Percentiles rank a stretch among this genome's conserved stretches.
These are phyloP conservation scores for Tuber indicum DNA, from an alignment of 495 filamentous ascomycete species.

Conservation along the genomic window DNA sequence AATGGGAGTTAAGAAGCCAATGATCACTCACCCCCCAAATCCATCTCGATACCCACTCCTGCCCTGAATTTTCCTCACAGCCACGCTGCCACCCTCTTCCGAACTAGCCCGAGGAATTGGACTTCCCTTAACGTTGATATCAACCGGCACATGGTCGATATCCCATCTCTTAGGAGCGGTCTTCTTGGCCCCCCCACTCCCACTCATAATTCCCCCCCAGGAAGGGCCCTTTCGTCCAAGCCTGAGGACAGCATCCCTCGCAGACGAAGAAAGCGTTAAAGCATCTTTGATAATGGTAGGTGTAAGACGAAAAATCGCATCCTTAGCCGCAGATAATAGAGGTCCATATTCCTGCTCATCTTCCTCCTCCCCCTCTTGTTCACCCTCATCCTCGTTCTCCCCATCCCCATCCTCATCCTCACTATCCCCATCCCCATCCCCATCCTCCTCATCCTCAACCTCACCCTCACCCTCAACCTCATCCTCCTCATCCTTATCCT, in stretches of 20 bases:
- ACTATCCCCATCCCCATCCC: background rate
- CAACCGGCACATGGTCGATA: background rate
- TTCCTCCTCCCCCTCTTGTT: conserved; percentile 5
- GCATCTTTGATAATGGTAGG: background rate
- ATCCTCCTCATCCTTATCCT: conserved; percentile 6
- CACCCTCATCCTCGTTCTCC: conserved; percentile 7
- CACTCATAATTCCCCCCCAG: background rate
- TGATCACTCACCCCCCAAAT: background rate
- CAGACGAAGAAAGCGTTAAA: background rate
- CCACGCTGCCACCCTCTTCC: background rate
- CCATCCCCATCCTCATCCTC: conserved; percentile 6
- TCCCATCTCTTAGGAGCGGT: background rate
- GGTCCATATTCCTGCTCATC: conserved; percentile 2
- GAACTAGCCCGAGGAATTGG: background rate
- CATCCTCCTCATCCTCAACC: no score
- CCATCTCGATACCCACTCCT: conserved; percentile 1
- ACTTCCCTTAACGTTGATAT: background rate
- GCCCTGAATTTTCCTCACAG: background rate
- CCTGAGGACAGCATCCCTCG: background rate
- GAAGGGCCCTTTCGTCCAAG: background rate
- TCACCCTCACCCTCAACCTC: conserved; percentile 7
- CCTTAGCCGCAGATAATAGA: background rate
- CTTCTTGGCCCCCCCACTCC: background rate
- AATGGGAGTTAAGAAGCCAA: background rate
- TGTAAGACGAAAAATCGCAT: background rate